phyloP scores from a whole-genome alignment of 2,329 filamentous ascomycete species.

The Aspergillus fumigatiaffinis region DNA sequence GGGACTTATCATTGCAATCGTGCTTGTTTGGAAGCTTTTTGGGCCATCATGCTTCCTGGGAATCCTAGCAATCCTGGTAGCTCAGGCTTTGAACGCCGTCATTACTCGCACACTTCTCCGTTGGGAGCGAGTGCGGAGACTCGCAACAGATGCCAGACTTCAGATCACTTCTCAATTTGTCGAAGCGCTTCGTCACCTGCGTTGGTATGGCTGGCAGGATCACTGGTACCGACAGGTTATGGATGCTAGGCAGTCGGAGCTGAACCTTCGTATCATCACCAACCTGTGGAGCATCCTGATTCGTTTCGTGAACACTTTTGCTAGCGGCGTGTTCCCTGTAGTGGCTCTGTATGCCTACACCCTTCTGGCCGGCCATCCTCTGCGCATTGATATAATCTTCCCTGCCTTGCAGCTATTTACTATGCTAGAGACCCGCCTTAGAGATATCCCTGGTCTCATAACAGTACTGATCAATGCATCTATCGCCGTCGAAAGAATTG shows the following conservation, averaged over 20 bases:
- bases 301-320: conserved; percentile 64
- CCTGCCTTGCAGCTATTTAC: conserved; percentile 77
- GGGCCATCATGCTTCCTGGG: conserved; percentile 76
- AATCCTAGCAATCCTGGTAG: conserved; percentile 63
- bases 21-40: conserved; percentile 72
- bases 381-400: conserved; percentile 80
- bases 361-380: conserved; percentile 59
- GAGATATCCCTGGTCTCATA: conserved; percentile 70
- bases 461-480: conserved; percentile 74
- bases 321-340: conserved; percentile 72
- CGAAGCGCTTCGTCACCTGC: conserved; percentile 74
- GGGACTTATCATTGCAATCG: conserved; percentile 68
- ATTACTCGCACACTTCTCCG: conserved; percentile 64
- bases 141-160: conserved; percentile 71
- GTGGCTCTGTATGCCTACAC: conserved; percentile 81
- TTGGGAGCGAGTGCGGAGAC: conserved; percentile 67
- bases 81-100: conserved; percentile 65
- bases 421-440: conserved; percentile 69
- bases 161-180: conserved; percentile 83
- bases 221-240: conserved; percentile 69
- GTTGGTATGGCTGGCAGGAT: conserved; percentile 80
- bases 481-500: conserved; percentile 77
- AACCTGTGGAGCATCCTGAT: conserved; percentile 62
- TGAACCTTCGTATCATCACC: conserved; percentile 62
- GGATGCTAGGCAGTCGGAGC: conserved; percentile 62